Percentiles rank a stretch among this genome's conserved stretches.
Conservation (phyloP, 106 monocot genomes). For the Hemerocallis citrina region DNA sequence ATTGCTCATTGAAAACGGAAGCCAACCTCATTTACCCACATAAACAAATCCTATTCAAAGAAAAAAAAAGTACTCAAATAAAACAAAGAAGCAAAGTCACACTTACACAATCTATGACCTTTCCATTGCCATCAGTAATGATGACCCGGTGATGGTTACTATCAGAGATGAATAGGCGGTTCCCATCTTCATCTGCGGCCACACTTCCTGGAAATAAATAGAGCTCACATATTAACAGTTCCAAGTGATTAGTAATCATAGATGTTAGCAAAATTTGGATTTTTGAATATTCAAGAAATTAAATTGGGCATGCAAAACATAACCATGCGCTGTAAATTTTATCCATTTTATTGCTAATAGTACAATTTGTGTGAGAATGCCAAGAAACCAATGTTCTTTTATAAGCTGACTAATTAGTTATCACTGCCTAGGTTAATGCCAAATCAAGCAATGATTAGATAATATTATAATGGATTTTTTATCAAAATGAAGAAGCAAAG, state of each 20-base stretch:
- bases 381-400: too few relatives aligned
- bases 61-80: neutral
- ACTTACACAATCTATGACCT: slow-evolving; percentile 74
- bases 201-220: slow-evolving; percentile 41
- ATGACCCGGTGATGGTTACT: slow-evolving; percentile 85
- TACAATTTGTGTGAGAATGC: too few relatives aligned
- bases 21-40: too few relatives aligned
- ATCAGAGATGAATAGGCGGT: slow-evolving; percentile 80
- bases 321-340: neutral
- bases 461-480: too few relatives aligned
- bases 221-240: neutral
- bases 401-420: too few relatives aligned
- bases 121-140: slow-evolving; percentile 54
- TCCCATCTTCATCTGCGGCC: slow-evolving; percentile 72
- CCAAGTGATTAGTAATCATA: neutral
- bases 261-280: neutral
- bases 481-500: too few relatives aligned
- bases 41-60: too few relatives aligned
- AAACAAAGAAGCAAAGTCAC: neutral
- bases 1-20: too few relatives aligned
- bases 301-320: neutral
- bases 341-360: too few relatives aligned
- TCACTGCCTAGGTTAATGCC: too few relatives aligned
- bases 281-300: neutral
- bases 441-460: too few relatives aligned